Conservation (phyloP, 2,329 filamentous ascomycete species). For the Ophiostoma ulmi region DNA sequence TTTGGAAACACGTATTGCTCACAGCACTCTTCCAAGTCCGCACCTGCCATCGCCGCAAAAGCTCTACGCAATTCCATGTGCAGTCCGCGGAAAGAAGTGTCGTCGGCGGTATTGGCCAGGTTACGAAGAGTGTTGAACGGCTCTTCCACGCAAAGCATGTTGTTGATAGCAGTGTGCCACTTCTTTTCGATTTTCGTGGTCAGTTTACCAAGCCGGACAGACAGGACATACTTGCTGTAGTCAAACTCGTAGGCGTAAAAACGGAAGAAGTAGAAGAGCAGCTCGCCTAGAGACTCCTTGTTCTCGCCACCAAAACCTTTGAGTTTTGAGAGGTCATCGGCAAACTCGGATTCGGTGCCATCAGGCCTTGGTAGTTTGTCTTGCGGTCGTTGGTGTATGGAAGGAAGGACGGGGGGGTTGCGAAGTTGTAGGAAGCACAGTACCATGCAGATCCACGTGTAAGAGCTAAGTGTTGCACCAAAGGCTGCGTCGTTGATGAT, state of each 20-base stretch:
- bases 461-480: constrained; percentile 91
- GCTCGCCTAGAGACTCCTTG: constrained; percentile 71
- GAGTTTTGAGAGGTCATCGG: constrained; percentile 75
- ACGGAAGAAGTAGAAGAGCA: constrained; percentile 94
- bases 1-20: constrained; percentile 84
- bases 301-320: constrained; percentile 72
- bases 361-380: constrained; percentile 57
- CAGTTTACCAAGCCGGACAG: constrained; percentile 73
- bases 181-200: constrained; percentile 79
- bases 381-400: constrained; percentile 69
- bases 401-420: constrained; percentile 75
- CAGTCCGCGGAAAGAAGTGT: constrained; percentile 86
- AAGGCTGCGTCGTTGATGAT: constrained; percentile 97
- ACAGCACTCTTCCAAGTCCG: constrained; percentile 76
- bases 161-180: constrained; percentile 76
- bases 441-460: constrained; percentile 99
- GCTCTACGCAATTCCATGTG: constrained; percentile 85
- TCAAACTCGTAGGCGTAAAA: constrained; percentile 92
- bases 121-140: constrained; percentile 89
- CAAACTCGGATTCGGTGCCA: constrained; percentile 70
- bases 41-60: constrained; percentile 73
- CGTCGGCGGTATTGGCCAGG: constrained; percentile 91
- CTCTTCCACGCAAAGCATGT: constrained; percentile 89
- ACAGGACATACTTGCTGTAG: constrained; percentile 78
- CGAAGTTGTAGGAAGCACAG: constrained; percentile 91